phyloP scores from a whole-genome alignment of 108 stramenopile species.

The Asterionellopsis glacialis region DNA sequence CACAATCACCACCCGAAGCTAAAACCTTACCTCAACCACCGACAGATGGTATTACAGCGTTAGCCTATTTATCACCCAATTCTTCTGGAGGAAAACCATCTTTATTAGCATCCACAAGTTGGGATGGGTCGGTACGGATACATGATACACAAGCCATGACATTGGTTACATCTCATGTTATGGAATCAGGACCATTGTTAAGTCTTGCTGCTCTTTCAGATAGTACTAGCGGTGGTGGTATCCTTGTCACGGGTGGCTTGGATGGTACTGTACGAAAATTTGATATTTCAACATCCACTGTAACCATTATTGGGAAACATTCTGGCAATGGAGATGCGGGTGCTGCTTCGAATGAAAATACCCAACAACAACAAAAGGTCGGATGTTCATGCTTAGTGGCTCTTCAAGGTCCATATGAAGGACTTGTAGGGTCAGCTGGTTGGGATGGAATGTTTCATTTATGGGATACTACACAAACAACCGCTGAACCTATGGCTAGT shows the following conservation, averaged over 20 bases:
- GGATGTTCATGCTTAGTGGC: constrained; percentile 33
- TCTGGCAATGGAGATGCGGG: too few relatives aligned
- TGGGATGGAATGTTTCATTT: constrained; percentile 62
- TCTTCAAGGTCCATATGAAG: constrained; percentile 5
- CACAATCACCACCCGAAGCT: constrained; percentile 34
- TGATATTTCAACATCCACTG: constrained; percentile 21
- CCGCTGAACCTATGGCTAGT: constrained; percentile 7
- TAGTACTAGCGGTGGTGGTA: neutral
- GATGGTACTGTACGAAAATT: constrained; percentile 49
- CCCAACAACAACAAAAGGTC: constrained; percentile 13
- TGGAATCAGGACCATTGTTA: constrained; percentile 73
- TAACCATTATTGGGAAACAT: constrained; percentile 30
- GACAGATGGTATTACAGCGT: constrained; percentile 76
- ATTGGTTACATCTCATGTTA: constrained; percentile 28
- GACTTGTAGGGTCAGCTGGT: constrained; percentile 61
- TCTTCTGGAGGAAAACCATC: too few relatives aligned
- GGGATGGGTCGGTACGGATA: constrained; percentile 72
- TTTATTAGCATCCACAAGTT: constrained; percentile 60
- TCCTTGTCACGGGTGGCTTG: constrained; percentile 58
- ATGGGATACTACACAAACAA: constrained; percentile 50
- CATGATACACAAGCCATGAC: constrained; percentile 44
- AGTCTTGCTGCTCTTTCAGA: constrained; percentile 33
- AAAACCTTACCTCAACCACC: constrained; percentile 56
- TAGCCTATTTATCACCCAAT: constrained; percentile 31
- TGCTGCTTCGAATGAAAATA: too few relatives aligned